A percentile compares a stretch with the other conserved stretches of the same genome.
Conservation (phyloP, 2,329 filamentous ascomycete species). For the Aspergillus awamori region DNA sequence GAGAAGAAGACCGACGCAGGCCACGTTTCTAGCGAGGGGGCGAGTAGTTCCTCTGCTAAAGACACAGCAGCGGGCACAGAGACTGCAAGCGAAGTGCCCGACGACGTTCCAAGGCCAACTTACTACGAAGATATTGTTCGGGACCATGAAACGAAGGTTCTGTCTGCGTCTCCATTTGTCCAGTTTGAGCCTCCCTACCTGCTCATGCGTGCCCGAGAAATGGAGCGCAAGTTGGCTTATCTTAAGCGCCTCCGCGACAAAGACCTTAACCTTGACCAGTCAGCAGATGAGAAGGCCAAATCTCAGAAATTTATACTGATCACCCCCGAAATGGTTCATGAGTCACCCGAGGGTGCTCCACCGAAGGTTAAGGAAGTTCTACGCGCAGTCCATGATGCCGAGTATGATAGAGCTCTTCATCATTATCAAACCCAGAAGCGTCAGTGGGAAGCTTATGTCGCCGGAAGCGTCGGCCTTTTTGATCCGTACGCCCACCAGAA, state of each 20-base stretch:
- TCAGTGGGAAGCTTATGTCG: constrained; percentile 94
- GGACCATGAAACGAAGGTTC: constrained; percentile 87
- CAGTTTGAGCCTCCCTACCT: constrained; percentile 93
- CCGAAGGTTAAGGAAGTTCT: constrained; percentile 89
- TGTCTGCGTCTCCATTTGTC: constrained; percentile 95
- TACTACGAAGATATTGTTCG: constrained; percentile 95
- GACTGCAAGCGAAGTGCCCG: constrained; percentile 60
- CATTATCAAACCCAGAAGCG: constrained; percentile 92
- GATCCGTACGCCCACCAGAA: constrained; percentile 96
- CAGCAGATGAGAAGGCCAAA: constrained; percentile 63
- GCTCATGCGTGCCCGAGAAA: constrained; percentile 86
- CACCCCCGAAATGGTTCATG: constrained; percentile 91
- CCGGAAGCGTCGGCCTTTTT: constrained; percentile 84
- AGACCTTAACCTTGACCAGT: constrained; percentile 44
- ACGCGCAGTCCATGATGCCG: constrained; percentile 91
- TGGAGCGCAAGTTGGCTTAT: constrained; percentile 81
- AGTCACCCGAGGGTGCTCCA: constrained; percentile 76
- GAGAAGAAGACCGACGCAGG: constrained; percentile 21
- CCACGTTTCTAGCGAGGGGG: constrained; percentile 22
- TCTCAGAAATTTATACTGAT: constrained; percentile 84
- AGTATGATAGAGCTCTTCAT: constrained; percentile 93
- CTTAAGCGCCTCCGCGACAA: constrained; percentile 82
- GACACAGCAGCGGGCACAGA: constrained; percentile 22
- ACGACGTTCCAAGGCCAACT: constrained; percentile 81
- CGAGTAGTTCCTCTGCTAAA: constrained; percentile 16